Conservation (phyloP, 2,329 filamentous ascomycete genomes). For the Beauveria australis region DNA sequence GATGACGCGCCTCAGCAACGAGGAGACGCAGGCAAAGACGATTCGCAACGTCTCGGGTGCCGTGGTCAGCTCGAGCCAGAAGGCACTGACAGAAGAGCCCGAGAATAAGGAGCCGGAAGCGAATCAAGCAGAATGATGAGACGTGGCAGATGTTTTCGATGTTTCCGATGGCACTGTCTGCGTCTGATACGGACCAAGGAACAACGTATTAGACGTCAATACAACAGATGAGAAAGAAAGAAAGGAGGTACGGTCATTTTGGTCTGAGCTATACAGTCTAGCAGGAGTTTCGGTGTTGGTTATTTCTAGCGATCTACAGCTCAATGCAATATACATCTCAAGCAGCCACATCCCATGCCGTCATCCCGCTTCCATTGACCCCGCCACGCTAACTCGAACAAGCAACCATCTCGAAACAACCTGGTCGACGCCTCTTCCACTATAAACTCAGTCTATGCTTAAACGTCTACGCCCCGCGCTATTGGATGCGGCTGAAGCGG, state of each 20-base stretch:
- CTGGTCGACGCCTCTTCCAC: not conserved
- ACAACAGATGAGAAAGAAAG: not conserved
- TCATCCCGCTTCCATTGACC: no score
- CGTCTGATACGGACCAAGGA: not conserved
- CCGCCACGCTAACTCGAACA: not conserved
- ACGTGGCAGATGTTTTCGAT: not conserved
- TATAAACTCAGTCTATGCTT: not conserved
- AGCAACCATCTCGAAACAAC: not conserved
- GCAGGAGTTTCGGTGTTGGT: conserved; percentile 8
- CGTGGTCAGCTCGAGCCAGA: conserved; percentile 20
- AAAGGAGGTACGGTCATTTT: not conserved
- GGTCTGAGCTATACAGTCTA: not conserved
- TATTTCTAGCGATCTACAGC: conserved; percentile 5
- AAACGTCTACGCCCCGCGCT: not conserved
- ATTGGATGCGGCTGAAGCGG: conserved; percentile 10
- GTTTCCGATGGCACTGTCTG: not conserved
- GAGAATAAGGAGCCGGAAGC: not conserved
- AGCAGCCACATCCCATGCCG: not conserved
- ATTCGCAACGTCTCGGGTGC: conserved; percentile 33
- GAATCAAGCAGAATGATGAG: not conserved
- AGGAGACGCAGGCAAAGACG: conserved; percentile 31
- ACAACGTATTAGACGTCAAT: not conserved
- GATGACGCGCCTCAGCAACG: conserved; percentile 48
- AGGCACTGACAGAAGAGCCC: not conserved
- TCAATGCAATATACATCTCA: not conserved